phyloP scores from a whole-genome alignment of 257 asterid species.

The Petrea volubilis region DNA sequence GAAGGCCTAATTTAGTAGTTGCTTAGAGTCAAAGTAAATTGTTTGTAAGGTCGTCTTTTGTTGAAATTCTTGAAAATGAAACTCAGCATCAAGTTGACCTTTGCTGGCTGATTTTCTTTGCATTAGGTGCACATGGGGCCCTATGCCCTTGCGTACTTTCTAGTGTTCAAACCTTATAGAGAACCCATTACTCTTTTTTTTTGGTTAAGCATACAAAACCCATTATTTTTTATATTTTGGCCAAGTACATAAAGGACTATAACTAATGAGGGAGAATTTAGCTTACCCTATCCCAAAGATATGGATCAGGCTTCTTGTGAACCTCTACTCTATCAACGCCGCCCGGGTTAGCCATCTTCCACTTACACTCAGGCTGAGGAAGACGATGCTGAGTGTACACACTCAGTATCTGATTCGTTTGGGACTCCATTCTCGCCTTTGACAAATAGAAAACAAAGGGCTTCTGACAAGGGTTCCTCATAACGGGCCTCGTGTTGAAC shows the following conservation, averaged over 20 bases:
- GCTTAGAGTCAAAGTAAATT: background rate
- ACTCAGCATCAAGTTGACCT: background rate
- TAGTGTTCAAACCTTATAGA: background rate
- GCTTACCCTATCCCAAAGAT: constrained; percentile 74
- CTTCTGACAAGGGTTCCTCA: constrained; percentile 79
- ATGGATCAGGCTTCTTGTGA: constrained; percentile 63
- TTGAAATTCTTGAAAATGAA: background rate
- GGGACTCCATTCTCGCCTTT: constrained; percentile 37
- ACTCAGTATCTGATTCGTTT: constrained; percentile 46
- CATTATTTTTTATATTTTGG: too few relatives aligned
- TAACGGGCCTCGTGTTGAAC: constrained; percentile 83
- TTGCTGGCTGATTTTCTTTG: background rate
- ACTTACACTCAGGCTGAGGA: constrained; percentile 62
- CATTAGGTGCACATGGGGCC: background rate
- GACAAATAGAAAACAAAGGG: constrained; percentile 71
- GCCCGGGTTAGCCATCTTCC: constrained; percentile 64
- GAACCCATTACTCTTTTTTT: background rate
- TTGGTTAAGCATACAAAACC: too few relatives aligned
- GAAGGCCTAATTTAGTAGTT: background rate
- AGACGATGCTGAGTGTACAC: constrained; percentile 43
- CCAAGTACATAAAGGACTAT: background rate
- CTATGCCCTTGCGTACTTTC: background rate
- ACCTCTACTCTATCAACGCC: constrained; percentile 51
- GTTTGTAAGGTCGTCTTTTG: background rate
- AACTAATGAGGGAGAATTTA: background rate